Conservation (phyloP, 148 eudicot species). For the Suaeda aralocaspica region DNA sequence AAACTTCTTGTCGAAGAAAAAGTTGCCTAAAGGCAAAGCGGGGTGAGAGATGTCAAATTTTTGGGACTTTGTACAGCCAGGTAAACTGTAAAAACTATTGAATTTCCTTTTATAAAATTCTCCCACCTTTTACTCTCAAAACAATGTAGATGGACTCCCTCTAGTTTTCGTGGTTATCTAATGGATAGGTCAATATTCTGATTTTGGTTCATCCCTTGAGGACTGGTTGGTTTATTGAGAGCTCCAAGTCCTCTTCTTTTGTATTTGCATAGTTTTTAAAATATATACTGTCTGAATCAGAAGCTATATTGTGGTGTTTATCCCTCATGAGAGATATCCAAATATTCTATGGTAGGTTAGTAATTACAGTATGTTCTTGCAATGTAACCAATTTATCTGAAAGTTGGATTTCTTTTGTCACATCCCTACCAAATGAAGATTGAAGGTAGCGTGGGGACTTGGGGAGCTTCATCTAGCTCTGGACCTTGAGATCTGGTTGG, state of each 20-base stretch:
- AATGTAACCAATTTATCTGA: neutral
- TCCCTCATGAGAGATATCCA: neutral
- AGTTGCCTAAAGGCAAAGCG: constrained; percentile 23
- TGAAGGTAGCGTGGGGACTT: too few species aligned
- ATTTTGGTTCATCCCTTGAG: constrained; percentile 13
- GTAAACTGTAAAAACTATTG: constrained; percentile 30
- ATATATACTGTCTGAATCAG: constrained; percentile 2
- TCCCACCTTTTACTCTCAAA: constrained; percentile 5
- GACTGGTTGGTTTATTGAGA: constrained; percentile 7
- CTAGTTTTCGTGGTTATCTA: constrained; percentile 4
- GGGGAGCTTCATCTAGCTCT: too few species aligned
- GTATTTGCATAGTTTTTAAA: constrained; percentile 3
- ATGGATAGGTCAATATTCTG: constrained; percentile 16
- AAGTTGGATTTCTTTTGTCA: neutral
- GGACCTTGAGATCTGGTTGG: too few species aligned
- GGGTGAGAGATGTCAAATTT: constrained; percentile 38
- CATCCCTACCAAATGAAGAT: neutral
- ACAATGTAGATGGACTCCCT: constrained; percentile 18
- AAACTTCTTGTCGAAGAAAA: constrained; percentile 26
- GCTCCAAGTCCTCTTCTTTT: constrained; percentile 10
- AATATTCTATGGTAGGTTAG: neutral
- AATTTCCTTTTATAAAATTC: constrained; percentile 5
- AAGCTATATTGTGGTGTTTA: neutral
- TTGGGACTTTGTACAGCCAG: constrained; percentile 51
- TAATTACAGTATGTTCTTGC: neutral